A percentile compares a stretch with the other conserved stretches of the same genome.
These are phyloP conservation scores for Coniophora puteana DNA, from an alignment of 1,284 basidiomycete species.

Conservation along the genomic window DNA sequence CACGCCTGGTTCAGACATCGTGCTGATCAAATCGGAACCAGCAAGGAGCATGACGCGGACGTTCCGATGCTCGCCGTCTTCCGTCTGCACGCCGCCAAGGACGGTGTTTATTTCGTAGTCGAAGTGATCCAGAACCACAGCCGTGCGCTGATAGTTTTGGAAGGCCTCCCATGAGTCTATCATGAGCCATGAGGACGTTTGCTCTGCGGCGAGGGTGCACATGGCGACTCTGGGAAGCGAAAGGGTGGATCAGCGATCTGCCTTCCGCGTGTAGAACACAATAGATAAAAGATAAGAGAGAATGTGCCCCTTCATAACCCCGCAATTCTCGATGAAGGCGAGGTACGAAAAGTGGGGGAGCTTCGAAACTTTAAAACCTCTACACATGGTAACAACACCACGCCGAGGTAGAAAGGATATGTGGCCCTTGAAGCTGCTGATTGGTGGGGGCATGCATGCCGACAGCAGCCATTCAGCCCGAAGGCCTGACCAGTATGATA, in stretches of 20 bases:
- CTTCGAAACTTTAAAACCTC: too few species aligned
- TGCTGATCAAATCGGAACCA: slow-evolving; percentile 95
- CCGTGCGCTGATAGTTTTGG: slow-evolving; percentile 92
- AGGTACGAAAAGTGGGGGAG: too few species aligned
- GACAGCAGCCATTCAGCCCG: too few species aligned
- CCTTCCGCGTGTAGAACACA: slow-evolving; percentile 6
- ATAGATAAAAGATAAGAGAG: neutral
- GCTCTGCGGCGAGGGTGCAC: slow-evolving; percentile 84
- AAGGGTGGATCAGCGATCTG: slow-evolving; percentile 14
- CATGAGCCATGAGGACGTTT: slow-evolving; percentile 84
- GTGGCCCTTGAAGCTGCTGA: too few species aligned
- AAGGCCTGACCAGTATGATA: too few species aligned
- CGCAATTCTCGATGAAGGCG: too few species aligned
- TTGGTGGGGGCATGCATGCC: too few species aligned
- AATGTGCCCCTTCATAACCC: too few species aligned
- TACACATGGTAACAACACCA: too few species aligned
- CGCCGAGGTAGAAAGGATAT: too few species aligned
- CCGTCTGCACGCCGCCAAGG: slow-evolving; percentile 66
- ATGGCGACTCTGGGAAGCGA: slow-evolving; percentile 66
- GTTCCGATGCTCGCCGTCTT: slow-evolving; percentile 58
- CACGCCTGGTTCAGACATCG: slow-evolving; percentile 98
- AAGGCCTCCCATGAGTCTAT: slow-evolving; percentile 97
- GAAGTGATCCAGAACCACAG: slow-evolving; percentile 94
- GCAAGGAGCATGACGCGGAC: slow-evolving; percentile 92
- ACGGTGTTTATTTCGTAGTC: slow-evolving; percentile 89